phyloP scores from a whole-genome alignment of 345 rosid genomes.

The Eucalyptus guilfoylei region DNA sequence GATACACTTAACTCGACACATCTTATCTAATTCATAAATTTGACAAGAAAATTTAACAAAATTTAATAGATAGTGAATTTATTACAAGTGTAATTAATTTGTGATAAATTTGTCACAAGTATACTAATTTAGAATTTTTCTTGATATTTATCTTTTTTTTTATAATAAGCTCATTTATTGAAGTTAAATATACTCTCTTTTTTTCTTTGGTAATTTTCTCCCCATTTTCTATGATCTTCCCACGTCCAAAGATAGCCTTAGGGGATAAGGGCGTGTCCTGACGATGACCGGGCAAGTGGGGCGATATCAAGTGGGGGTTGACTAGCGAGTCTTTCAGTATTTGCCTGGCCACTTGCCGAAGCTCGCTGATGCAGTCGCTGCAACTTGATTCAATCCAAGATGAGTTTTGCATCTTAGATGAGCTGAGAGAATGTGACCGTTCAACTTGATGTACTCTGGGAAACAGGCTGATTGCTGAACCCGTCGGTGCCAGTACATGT shows the following conservation, averaged over 20 bases:
- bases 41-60: accelerated
- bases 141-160: accelerated
- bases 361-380: neutral
- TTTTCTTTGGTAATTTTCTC: neutral
- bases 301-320: neutral
- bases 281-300: neutral
- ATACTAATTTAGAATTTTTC: too few relatives aligned
- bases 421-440: neutral
- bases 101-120: accelerated
- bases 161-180: too few relatives aligned
- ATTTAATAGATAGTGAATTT: accelerated
- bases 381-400: neutral
- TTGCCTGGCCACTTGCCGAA: neutral
- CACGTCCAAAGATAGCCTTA: neutral
- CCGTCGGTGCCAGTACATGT: neutral
- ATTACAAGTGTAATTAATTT: accelerated
- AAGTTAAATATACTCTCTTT: neutral
- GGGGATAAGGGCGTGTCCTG: neutral
- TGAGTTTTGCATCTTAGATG: neutral
- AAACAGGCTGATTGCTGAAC: neutral
- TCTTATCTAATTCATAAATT: accelerated
- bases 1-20: accelerated
- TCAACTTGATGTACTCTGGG: neutral
- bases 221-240: neutral
- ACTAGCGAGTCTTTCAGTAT: neutral